Conservation (phyloP, 1,284 basidiomycete species). For the Ganoderma sinense region DNA sequence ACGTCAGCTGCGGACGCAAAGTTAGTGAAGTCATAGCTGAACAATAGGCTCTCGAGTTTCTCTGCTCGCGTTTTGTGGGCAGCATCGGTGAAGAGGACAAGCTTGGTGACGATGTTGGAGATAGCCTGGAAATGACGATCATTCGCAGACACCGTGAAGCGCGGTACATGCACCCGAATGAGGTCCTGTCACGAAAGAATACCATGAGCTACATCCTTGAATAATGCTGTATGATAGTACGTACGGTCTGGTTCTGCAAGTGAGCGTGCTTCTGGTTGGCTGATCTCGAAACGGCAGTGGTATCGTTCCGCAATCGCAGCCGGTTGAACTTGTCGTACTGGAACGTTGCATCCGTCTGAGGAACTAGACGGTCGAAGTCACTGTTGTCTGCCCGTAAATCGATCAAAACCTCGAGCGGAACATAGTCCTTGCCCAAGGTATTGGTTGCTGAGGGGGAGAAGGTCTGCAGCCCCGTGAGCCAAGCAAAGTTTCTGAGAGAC, state of each 20-base stretch:
- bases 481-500: slow-evolving; percentile 39
- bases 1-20: slow-evolving; percentile 71
- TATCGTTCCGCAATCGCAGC: slow-evolving; percentile 81
- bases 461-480: slow-evolving; percentile 77
- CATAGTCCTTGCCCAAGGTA: slow-evolving; percentile 53
- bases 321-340: slow-evolving; percentile 97
- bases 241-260: slow-evolving; percentile 82
- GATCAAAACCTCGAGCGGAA: slow-evolving; percentile 91
- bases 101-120: slow-evolving; percentile 88
- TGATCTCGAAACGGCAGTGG: slow-evolving; percentile 55
- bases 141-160: slow-evolving; percentile 90
- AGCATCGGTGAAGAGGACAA: slow-evolving; percentile 90
- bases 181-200: slow-evolving; percentile 70
- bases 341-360: slow-evolving; percentile 87
- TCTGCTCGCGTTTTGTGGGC: slow-evolving; percentile 81
- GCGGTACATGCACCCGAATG: slow-evolving; percentile 82
- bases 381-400: slow-evolving; percentile 85
- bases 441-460: slow-evolving; percentile 76
- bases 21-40: slow-evolving; percentile 93
- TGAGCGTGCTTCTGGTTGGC: slow-evolving; percentile 63
- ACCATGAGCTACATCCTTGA: slow-evolving; percentile 1
- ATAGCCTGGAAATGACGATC: slow-evolving; percentile 89
- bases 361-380: slow-evolving; percentile 90
- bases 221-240: neutral
- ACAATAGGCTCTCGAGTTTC: slow-evolving; percentile 85